These are phyloP conservation scores for Pyricularia pennisetigena DNA, from an alignment of 2,329 filamentous ascomycete species.

Conservation along the genomic window DNA sequence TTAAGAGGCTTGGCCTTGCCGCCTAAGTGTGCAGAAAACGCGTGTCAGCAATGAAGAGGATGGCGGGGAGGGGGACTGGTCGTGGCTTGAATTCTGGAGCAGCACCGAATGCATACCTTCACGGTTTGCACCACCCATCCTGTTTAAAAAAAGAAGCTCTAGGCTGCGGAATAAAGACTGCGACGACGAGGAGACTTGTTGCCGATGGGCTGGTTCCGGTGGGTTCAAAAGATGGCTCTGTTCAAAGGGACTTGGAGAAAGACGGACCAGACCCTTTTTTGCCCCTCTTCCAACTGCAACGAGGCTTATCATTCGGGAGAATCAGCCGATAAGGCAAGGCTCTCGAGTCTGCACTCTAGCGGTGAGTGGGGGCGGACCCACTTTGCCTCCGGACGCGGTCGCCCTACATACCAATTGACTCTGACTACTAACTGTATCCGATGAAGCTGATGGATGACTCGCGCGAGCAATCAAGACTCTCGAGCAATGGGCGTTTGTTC, in stretches of 20 bases:
- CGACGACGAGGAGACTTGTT: neutral
- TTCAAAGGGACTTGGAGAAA: neutral
- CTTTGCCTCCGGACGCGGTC: neutral
- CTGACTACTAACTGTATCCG: neutral
- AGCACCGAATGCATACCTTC: conserved; percentile 38
- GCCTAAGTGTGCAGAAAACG: conserved; percentile 34
- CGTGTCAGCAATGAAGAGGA: neutral
- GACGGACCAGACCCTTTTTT: neutral
- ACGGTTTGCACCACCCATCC: conserved; percentile 58
- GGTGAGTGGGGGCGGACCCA: neutral
- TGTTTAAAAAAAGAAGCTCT: neutral
- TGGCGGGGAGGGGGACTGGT: neutral
- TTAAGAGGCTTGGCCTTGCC: conserved; percentile 82
- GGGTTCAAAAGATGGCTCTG: neutral
- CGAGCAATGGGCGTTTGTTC: neutral
- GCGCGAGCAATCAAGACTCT: neutral
- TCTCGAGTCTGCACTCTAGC: neutral
- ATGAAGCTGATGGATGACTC: neutral
- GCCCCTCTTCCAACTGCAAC: neutral
- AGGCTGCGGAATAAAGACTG: neutral
- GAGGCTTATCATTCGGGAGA: neutral
- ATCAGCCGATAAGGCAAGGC: neutral
- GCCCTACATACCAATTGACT: neutral
- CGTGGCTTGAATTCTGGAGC: neutral
- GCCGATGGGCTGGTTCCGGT: neutral